Base-by-base conservation (phyloP, 1,139 yeast species). In the Debaryomyces sp. region DNA sequence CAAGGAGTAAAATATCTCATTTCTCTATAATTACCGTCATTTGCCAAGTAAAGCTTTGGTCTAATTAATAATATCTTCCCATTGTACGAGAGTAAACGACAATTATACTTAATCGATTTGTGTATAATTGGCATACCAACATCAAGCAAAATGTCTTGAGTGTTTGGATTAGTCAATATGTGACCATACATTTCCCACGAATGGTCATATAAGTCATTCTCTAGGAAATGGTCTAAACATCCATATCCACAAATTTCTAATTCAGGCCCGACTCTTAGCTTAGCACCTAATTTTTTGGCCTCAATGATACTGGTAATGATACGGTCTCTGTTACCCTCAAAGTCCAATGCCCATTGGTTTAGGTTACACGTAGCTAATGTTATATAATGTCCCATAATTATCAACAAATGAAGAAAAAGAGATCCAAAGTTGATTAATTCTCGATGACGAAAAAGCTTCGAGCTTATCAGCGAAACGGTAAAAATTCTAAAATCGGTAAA, bases 311-410 rank as follows among this genome's bases (percentile, higher is more conserved):
- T 87, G 61, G 87, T 85, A 33, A 94, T 62, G 57, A 95, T 94
- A 48, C 99, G 76, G 62, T 91, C 96, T 49, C 96, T 80, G 67
- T 95, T 95, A 5, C 99, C 99, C 66, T 94, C 98, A 68, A 90
- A 95, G 68, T 95, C 99, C 52, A 95, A 77, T 0, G 99, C 97
- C 99, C 99, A 95, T 80, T 95, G 99, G 70, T 95, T 95, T 57
- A 95, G 78, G 62, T 87, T 81, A 61, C 87, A 82, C 2, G 87
- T 81, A 10, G 87, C 81, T 41, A 82, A 63, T 1, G 87, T 82
- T 36, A 82, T 73, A 59, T 77, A 81, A 43, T 78, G 82, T 4
- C 84, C 83, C 85, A 81, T 81, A 15, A 29, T 46, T 26, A 22
- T 8, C 34, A 43, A 22, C 26, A 5, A 7, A 6, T 39, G 22